These are phyloP conservation scores for Metschnikowia rubicola DNA, from an alignment of 805 yeast species.

Conservation along the genomic window DNA sequence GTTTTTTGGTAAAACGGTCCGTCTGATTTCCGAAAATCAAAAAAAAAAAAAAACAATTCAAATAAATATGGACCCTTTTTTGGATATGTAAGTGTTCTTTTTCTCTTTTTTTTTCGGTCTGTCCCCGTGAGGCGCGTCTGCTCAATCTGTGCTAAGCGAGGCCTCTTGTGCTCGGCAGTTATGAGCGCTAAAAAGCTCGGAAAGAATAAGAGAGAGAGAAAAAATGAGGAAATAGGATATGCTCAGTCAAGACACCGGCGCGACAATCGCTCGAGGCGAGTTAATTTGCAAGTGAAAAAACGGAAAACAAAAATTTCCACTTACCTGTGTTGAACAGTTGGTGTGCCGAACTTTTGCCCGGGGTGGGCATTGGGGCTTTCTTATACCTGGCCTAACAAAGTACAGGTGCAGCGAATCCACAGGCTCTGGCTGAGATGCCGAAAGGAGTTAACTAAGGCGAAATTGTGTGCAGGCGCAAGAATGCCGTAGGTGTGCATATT, in stretches of 20 bases:
- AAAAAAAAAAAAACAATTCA: no score
- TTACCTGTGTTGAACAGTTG: slow-evolving; percentile 7
- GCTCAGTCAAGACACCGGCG: not conserved
- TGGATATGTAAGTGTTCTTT: no score
- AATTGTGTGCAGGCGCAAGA: not conserved
- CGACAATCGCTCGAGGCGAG: not conserved
- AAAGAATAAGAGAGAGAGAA: not conserved
- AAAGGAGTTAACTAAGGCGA: not conserved
- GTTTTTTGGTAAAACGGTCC: no score
- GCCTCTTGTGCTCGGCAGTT: no score
- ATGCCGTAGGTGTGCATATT: slow-evolving; percentile 2
- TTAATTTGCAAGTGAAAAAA: not conserved
- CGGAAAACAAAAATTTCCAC: not conserved
- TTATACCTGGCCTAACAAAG: slow-evolving; percentile 4
- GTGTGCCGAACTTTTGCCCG: not conserved
- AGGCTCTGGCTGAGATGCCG: not conserved
- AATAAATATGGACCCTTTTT: no score
- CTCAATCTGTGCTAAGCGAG: not conserved
- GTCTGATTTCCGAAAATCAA: no score
- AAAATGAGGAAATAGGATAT: not conserved
- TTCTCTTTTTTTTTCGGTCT: no score
- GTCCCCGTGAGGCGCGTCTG: not conserved
- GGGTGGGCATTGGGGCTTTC: slow-evolving; percentile 8
- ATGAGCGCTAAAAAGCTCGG: not conserved
- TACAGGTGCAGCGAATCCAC: slow-evolving; percentile 6